Base-by-base conservation (phyloP, 2,329 filamentous ascomycete species). In the Aspergillus alliaceus region DNA sequence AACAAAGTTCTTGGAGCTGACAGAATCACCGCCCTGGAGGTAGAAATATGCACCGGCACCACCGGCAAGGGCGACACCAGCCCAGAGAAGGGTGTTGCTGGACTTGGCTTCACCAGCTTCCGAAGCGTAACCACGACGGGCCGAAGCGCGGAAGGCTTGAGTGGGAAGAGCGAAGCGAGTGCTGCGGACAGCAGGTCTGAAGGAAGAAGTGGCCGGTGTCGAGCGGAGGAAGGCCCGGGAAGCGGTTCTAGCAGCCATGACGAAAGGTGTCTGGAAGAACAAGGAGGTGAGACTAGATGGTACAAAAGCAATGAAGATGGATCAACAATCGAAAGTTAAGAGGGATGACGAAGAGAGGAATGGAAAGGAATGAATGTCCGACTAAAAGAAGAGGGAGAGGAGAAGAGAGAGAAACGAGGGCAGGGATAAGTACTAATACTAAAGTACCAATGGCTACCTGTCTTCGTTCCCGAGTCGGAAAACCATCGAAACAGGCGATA, bases 81-180 rank as follows among this genome's bases (percentile, higher is more conserved):
- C 73, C 78, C 83, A 87, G 67, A 87, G 72, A 64, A 85, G 79
- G 57, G 80, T 79, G 75, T 72, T 79, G 56, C 78, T 77, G 25
- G 77, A 77, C 64, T 79, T 79, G 57, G 84, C 80, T 66, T 80
- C 77, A 53, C 69, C 75, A 64, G 85, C 78, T 76, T 86, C 87
- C 55, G 89, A 89, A 44, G 92, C 88, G 79, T 96, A 96, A 77
- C 87, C 87, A 65, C 91, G 90, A 66, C 88, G 89, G 69, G 86
- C 86, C 69, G 88, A 83, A 72, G 87, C 86, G 75, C 89, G 89
- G 82, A 92, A 87, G 65, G 85, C 83, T 68, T 89, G 84, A 66
- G 88, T 85, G 40, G 75, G 71, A 58, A 78, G 75, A 53, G 79
- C 79, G 77, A 86, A 87, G 64, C 82, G 81, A 52, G 79, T 75